Base-by-base conservation (phyloP, 2,329 filamentous ascomycete species). In the Hymenoscyphus albidus region DNA sequence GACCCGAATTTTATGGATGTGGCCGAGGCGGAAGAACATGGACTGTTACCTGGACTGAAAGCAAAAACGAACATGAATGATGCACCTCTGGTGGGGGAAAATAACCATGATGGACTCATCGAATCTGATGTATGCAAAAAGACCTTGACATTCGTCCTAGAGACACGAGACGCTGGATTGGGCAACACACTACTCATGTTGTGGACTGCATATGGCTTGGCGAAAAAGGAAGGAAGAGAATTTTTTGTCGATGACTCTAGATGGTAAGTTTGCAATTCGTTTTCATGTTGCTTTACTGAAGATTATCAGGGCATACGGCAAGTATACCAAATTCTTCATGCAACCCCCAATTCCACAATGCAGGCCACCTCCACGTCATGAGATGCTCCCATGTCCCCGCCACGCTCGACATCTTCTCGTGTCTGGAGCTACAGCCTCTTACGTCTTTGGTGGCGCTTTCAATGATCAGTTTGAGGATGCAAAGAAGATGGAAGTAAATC, bases 171-270 rank as follows among this genome's bases (percentile, higher is more conserved):
- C 71, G 90, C 91, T 1, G 92, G 92, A 2, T 80, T 96, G 10
- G 92, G 92, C 5, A 87, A 86, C 68, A 87, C 89, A 1, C 77
- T 97, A 65, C 87, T 96, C 83, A 84, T 88, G 73, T 75, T 96
- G 63, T 97, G 92, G 92, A 89, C 89, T 71, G 88, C 91, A 32
- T 96, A 95, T 74, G 91, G 91, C 3, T 78, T 96, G 62, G 91
- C 92, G 1, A 82, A 88, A 73, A 84, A 87, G 65, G 90, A 96
- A 74, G 85, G 85, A 14, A 82, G 92, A 31, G 82, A 86, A 0
- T 96, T 96, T 77, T 96, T 96, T 78, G 81, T 96, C 67, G 91
- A 96, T 71, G 92, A 96, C 76, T 86, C 89, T 6, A 83, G 88
- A 69, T 96, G 93, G 84, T 81, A 76, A 63, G 76, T 68, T 62